A percentile compares a stretch with the other conserved stretches of the same genome.
Conservation (phyloP, 805 yeast species). For the Candida krabiensis region DNA sequence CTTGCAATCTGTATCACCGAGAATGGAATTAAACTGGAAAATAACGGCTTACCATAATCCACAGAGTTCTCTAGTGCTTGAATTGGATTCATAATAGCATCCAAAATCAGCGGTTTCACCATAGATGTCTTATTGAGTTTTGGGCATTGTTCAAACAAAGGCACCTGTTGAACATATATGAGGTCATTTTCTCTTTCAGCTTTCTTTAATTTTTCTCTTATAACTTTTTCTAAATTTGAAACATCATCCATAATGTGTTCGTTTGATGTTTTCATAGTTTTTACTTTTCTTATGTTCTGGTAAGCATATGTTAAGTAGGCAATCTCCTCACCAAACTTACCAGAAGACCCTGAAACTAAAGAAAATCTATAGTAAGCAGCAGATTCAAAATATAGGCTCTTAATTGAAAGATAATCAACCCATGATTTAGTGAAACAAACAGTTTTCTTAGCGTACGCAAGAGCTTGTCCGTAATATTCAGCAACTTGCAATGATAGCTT, state of each 20-base stretch:
- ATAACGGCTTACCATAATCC: constrained; percentile 37
- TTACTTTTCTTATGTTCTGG: constrained; percentile 38
- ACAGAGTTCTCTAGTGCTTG: constrained; percentile 25
- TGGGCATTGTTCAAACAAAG: constrained; percentile 41
- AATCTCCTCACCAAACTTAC: constrained; percentile 73
- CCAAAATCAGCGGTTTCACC: constrained; percentile 44
- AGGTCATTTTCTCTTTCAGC: constrained; percentile 82
- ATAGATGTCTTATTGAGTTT: constrained; percentile 50
- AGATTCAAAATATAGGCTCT: constrained; percentile 64
- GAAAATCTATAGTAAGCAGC: constrained; percentile 70
- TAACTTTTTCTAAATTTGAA: constrained; percentile 44
- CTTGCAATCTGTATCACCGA: constrained; percentile 62
- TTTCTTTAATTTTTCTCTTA: constrained; percentile 45
- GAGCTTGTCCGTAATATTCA: constrained; percentile 50
- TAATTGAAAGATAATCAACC: constrained; percentile 60
- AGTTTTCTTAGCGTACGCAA: constrained; percentile 43
- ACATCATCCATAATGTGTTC: constrained; percentile 50
- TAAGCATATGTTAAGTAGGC: constrained; percentile 51
- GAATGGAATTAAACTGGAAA: constrained; percentile 66
- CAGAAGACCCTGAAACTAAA: constrained; percentile 41
- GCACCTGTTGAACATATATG: constrained; percentile 69
- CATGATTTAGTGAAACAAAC: constrained; percentile 47
- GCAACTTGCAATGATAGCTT: constrained; percentile 65
- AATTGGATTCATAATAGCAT: constrained; percentile 37
- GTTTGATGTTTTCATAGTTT: constrained; percentile 42